A percentile compares a stretch with the other conserved stretches of the same genome.
phyloP scores from a whole-genome alignment of 2,329 filamentous ascomycete genomes.

The Drechslerella stenobrocha region DNA sequence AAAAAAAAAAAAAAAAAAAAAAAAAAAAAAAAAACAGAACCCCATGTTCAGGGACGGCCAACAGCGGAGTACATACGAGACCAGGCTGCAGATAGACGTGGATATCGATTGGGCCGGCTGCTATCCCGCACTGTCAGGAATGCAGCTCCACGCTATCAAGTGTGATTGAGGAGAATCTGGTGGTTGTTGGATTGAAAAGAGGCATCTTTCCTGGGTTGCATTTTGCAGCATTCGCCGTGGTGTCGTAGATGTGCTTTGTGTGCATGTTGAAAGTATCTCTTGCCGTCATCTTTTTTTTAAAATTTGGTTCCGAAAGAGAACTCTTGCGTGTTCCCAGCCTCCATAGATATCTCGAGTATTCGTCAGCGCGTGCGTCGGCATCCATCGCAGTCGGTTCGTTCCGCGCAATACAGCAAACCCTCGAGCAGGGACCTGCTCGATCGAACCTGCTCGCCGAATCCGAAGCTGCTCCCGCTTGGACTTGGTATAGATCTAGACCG shows the following conservation, averaged over 20 bases:
- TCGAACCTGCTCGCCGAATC: slow-evolving; percentile 20
- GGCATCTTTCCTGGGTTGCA: slow-evolving; percentile 24
- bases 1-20: no score
- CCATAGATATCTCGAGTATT: slow-evolving; percentile 6
- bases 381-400: slow-evolving; percentile 12
- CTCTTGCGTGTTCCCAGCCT: not conserved
- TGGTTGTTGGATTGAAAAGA: slow-evolving; percentile 17
- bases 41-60: slow-evolving; percentile 15
- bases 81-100: not conserved
- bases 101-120: slow-evolving; percentile 2
- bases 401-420: slow-evolving; percentile 32
- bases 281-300: not conserved
- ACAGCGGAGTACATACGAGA: no score
- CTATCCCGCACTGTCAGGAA: not conserved
- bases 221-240: no score
- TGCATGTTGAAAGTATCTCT: no score
- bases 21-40: no score
- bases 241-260: no score
- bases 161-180: no score
- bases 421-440: slow-evolving; percentile 43
- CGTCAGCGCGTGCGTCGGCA: slow-evolving; percentile 30
- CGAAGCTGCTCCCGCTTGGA: not conserved
- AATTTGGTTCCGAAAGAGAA: slow-evolving; percentile 8
- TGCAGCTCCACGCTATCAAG: not conserved
- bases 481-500: no score